Base-by-base conservation (phyloP, 371 early-diverging fungal species). In the Umbelopsis sp. region DNA sequence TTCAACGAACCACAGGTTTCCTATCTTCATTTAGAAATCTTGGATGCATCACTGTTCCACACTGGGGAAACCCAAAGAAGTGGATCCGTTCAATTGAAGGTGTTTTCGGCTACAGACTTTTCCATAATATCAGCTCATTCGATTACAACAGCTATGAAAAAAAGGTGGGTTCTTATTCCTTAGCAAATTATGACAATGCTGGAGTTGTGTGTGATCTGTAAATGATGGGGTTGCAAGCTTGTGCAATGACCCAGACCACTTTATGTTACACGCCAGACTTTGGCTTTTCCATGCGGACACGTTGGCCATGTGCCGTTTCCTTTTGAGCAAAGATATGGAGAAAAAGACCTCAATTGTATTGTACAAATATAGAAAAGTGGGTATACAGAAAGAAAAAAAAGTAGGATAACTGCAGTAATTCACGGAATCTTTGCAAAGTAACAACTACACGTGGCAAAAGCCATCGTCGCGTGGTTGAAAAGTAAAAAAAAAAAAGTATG, bases 371-470 rank as follows among this genome's bases (percentile, higher is more conserved):
- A 57, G 57, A 16, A 57, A 41, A 35, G 35, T 29, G 57, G 29
- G 35, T 57, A 57, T 35, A 57, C 35, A 41, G 41, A 41, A 38
- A 41, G 41, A 5, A 41, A 57, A 32, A 57, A 57, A 57, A 35
- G 14, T 35, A 57, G 57, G 37, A 57, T 57, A 35, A 37, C 35
- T 57, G 57, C 57, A 57, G 57, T 57, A 57, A 57, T 35, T 57
- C 35, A 35, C 57, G 57, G 57, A 57, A 57, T 35, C 29, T 9
- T 12, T 57, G 35, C 57, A 57, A 29, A 8, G 37, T 35, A 57
- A 25, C 35, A 57, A 32, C 57, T 57, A 57, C 57, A 57, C 57
- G 57, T 57, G 57, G 57, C 57, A 57, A 57, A 37, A 35, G 57
- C 57, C 35, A 37, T 25, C 22, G 14, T n/a, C 18, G 57, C 29